phyloP scores from a whole-genome alignment of 1,284 basidiomycete species.

The Apiotrichum porosum region DNA sequence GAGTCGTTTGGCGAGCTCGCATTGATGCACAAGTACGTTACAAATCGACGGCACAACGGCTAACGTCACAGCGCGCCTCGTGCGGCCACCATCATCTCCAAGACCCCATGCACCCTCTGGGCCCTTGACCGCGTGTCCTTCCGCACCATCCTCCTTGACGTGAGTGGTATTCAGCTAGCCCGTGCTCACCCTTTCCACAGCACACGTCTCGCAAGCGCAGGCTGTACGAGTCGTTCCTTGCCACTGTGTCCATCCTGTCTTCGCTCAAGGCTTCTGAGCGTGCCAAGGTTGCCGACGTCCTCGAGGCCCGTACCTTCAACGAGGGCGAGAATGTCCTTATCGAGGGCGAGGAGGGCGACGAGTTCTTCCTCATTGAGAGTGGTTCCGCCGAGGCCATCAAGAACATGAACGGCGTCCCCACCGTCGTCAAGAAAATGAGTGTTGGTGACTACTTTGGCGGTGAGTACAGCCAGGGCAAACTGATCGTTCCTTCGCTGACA shows the following conservation, averaged over 20 bases:
- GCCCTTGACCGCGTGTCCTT: conserved; percentile 95
- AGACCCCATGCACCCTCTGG: conserved; percentile 83
- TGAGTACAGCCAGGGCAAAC: conserved; percentile 47
- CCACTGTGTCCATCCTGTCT: conserved; percentile 82
- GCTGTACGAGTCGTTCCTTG: conserved; percentile 93
- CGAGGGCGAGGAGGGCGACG: conserved; percentile 92
- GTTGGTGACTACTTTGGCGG: conserved; percentile 99
- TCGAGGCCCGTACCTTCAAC: conserved; percentile 74
- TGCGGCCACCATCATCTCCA: conserved; percentile 85
- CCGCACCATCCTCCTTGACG: conserved; percentile 90
- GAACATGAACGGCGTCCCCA: conserved; percentile 60
- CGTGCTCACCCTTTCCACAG: conserved; percentile 24
- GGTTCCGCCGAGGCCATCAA: conserved; percentile 87
- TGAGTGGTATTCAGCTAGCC: conserved; percentile 17
- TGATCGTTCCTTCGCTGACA: background rate
- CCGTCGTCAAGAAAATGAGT: conserved; percentile 66
- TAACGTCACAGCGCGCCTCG: conserved; percentile 62
- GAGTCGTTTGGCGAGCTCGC: conserved; percentile 94
- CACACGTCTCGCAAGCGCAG: conserved; percentile 76
- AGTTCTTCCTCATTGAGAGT: conserved; percentile 95
- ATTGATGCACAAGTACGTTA: conserved; percentile 78
- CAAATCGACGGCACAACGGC: background rate
- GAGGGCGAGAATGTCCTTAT: conserved; percentile 81
- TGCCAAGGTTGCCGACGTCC: conserved; percentile 94
- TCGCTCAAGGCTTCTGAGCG: conserved; percentile 80